Base-by-base conservation (phyloP, 139 green algal species). In the Picochlorum sp. region DNA sequence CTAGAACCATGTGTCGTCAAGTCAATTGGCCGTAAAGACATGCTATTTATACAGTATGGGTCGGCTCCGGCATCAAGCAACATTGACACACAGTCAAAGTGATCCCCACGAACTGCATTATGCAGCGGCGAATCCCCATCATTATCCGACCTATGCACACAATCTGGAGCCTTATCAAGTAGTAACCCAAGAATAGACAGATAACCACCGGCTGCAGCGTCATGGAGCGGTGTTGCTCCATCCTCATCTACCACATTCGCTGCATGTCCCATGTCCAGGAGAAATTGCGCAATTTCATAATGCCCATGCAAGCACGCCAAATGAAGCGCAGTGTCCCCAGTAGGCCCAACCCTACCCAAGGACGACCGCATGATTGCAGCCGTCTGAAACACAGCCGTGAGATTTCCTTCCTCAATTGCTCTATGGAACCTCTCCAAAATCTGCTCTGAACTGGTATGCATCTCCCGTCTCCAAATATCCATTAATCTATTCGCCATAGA, bases 61-160 rank as follows among this genome's bases (percentile, higher is more conserved):
- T 74, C 65, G 0, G 71, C 71, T 2, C 65, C 65, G 3, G 37
- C 37, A 6, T 21, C 24, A 45, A 78, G 10, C 21, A 78, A 58
- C 21, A 74, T 38, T 34, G 28, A 4, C 26, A 70, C 46, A 15
- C 60, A 41, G 2, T 52, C 71, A 24, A 37, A 47, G 26, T 64
- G 38, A 8, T 18, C 24, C 7, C 65, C 71, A 2, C 71, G 58
- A 1, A 65, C 71, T 1, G 71, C 71, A 41, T 78, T 78, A 60
- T 78, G 71, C 10, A 72, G 65, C 7, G 65, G 65, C 4, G 56
- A 66, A 24, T 72, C 68, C 10, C 68, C 71, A 20, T 78, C 71
- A 32, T 8, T 44, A 46, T 78, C 71, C n/a, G 34, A n/a, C 8
- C 11, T 30, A 65, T 66, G 24, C 4, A 70, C 58, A 8, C 26